These are phyloP conservation scores for Casuarina glauca DNA, from an alignment of 306 rosid species.

Conservation along the genomic window DNA sequence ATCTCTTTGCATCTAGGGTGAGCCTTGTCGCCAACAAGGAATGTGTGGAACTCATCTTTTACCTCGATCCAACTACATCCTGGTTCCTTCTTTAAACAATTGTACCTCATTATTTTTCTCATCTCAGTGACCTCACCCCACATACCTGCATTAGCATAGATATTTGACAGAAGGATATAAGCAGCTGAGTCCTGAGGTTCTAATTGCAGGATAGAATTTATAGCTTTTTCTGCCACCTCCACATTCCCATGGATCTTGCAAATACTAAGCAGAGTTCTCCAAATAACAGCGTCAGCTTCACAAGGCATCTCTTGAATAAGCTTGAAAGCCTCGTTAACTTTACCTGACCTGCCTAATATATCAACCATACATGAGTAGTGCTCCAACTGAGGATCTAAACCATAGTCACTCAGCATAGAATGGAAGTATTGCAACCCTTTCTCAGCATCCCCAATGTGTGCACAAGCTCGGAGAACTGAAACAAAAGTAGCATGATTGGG, in stretches of 20 bases:
- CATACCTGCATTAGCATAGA: slow-evolving; percentile 70
- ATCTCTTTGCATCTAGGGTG: slow-evolving; percentile 75
- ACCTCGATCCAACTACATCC: slow-evolving; percentile 97
- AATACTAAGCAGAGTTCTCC: slow-evolving; percentile 80
- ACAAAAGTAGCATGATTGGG: slow-evolving; percentile 78
- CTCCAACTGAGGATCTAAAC: slow-evolving; percentile 73
- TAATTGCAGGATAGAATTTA: slow-evolving; percentile 47
- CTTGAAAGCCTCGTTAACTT: slow-evolving; percentile 57
- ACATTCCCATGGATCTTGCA: slow-evolving; percentile 78
- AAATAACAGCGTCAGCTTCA: slow-evolving; percentile 72
- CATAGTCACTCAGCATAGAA: slow-evolving; percentile 56
- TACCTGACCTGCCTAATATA: slow-evolving; percentile 79
- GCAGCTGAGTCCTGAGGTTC: slow-evolving; percentile 84
- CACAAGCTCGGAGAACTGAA: slow-evolving; percentile 86
- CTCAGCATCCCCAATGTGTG: slow-evolving; percentile 68
- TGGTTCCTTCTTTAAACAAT: slow-evolving; percentile 72
- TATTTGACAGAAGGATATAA: slow-evolving; percentile 66
- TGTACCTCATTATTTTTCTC: slow-evolving; percentile 65
- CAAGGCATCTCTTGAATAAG: slow-evolving; percentile 80
- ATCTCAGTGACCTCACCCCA: slow-evolving; percentile 73
- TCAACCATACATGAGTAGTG: slow-evolving; percentile 92
- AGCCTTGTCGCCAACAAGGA: slow-evolving; percentile 82
- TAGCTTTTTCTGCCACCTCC: slow-evolving; percentile 75
- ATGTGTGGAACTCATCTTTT: slow-evolving; percentile 69
- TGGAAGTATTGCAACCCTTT: slow-evolving; percentile 56